phyloP scores from a whole-genome alignment of 2,329 filamentous ascomycete species.

The Emydomyces testavorans region DNA sequence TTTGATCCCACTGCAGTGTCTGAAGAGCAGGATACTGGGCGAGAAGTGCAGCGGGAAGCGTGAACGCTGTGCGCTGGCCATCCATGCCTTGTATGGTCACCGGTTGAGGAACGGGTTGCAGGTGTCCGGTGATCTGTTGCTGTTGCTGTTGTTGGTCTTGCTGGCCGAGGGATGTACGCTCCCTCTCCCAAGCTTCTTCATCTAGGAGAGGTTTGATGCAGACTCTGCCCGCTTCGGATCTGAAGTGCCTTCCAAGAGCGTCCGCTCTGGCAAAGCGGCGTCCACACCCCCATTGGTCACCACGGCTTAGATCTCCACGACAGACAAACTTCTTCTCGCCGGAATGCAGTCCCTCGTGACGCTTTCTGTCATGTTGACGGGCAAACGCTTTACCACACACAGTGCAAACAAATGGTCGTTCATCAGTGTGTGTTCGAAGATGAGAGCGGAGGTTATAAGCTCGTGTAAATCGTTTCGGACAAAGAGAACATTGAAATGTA shows the following conservation, averaged over 20 bases:
- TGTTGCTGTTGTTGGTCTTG: conserved; percentile 61
- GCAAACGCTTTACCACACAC: conserved; percentile 97
- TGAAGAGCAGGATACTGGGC: conserved; percentile 91
- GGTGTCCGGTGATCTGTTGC: conserved; percentile 42
- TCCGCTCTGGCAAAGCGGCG: conserved; percentile 89
- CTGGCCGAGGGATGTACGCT: conserved; percentile 63
- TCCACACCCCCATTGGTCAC: conserved; percentile 82
- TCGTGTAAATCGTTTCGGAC: conserved; percentile 89
- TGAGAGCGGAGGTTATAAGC: conserved; percentile 96
- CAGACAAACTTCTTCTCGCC: conserved; percentile 99
- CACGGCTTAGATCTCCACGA: conserved; percentile 74
- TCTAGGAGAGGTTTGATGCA: conserved; percentile 97
- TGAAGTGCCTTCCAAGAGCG: conserved; percentile 85
- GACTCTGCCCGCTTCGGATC: conserved; percentile 85
- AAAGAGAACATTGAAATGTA: conserved; percentile 87
- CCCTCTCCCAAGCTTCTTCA: conserved; percentile 76
- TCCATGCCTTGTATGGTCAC: conserved; percentile 51
- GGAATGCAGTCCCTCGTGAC: conserved; percentile 89
- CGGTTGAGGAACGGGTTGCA: conserved; percentile 46
- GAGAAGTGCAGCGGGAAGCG: conserved; percentile 74
- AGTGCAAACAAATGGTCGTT: conserved; percentile 92
- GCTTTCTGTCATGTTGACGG: conserved; percentile 90
- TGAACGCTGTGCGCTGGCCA: conserved; percentile 49
- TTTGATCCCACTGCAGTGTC: conserved; percentile 74
- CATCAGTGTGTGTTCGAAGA: conserved; percentile 89